These are phyloP conservation scores for Aspergillus viridinutans DNA, from an alignment of 2,329 filamentous ascomycete species.

Conservation along the genomic window DNA sequence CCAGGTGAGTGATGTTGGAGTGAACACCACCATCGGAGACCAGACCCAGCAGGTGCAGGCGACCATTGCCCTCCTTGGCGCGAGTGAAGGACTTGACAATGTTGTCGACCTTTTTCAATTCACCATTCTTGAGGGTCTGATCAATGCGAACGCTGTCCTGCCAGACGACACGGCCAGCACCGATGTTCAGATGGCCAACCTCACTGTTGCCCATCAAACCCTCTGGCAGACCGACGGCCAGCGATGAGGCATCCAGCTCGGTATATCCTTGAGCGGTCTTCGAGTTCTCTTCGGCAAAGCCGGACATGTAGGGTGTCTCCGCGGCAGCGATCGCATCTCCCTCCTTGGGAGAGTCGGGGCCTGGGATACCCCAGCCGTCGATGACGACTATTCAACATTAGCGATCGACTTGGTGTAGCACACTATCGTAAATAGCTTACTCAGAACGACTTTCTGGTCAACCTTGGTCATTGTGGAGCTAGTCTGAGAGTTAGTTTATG, in stretches of 20 bases:
- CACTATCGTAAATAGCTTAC: conserved; percentile 41
- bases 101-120: conserved; percentile 70
- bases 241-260: conserved; percentile 90
- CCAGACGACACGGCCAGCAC: conserved; percentile 95
- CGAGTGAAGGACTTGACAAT: conserved; percentile 73
- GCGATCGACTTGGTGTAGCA: conserved; percentile 18
- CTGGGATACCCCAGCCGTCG: conserved; percentile 94
- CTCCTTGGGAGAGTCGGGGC: conserved; percentile 72
- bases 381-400: conserved; percentile 71
- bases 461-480: conserved; percentile 58
- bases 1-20: conserved; percentile 90
- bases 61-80: conserved; percentile 83
- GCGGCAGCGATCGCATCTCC: conserved; percentile 95
- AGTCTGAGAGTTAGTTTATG: conserved; percentile 18
- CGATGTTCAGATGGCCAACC: conserved; percentile 98
- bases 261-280: conserved; percentile 79
- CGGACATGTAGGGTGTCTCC: conserved; percentile 92
- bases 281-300: conserved; percentile 62
- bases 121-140: conserved; percentile 78
- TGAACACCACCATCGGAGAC: conserved; percentile 96
- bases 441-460: conserved; percentile 66
- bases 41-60: conserved; percentile 86
- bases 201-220: conserved; percentile 99
- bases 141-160: conserved; percentile 98
- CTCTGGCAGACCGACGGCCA: conserved; percentile 92